Conservation (phyloP, 345 rosid genomes). For the Lepidium didymum region DNA sequence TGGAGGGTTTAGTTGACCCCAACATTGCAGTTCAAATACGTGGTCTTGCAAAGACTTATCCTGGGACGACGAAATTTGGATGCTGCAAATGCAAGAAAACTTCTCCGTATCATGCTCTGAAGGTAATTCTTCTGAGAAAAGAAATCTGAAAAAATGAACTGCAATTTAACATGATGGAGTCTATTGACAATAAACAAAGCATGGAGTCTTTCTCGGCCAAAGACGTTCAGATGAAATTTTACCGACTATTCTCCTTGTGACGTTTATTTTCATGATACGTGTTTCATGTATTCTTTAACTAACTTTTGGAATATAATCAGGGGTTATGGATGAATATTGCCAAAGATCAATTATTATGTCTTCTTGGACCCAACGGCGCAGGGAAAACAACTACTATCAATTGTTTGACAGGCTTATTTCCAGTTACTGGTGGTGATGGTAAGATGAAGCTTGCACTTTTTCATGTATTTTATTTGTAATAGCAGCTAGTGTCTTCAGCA, state of each 20-base stretch:
- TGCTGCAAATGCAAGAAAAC: constrained; percentile 78
- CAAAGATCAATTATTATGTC: constrained; percentile 83
- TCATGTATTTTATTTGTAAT: background rate
- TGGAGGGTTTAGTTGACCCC: constrained; percentile 43
- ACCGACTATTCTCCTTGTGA: background rate
- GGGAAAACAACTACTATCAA: constrained; percentile 90
- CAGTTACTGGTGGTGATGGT: constrained; percentile 84
- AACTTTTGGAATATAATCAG: constrained; percentile 29
- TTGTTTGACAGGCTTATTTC: constrained; percentile 80
- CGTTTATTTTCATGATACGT: background rate
- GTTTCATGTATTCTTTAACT: background rate
- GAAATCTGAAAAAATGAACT: background rate
- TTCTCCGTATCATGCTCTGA: constrained; percentile 73
- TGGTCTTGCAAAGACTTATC: constrained; percentile 74
- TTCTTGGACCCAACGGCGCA: constrained; percentile 95
- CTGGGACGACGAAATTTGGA: constrained; percentile 47
- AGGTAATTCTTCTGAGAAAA: constrained; percentile 34
- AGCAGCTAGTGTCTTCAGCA: background rate
- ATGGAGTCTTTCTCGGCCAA: background rate
- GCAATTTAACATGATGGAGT: background rate
- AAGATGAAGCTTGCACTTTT: constrained; percentile 19
- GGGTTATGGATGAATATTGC: constrained; percentile 80
- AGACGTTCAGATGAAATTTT: background rate
- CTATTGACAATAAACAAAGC: background rate
- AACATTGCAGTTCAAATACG: constrained; percentile 75